Base-by-base conservation (phyloP, 768 basidiomycete species). In the Scleroderma bovista region DNA sequence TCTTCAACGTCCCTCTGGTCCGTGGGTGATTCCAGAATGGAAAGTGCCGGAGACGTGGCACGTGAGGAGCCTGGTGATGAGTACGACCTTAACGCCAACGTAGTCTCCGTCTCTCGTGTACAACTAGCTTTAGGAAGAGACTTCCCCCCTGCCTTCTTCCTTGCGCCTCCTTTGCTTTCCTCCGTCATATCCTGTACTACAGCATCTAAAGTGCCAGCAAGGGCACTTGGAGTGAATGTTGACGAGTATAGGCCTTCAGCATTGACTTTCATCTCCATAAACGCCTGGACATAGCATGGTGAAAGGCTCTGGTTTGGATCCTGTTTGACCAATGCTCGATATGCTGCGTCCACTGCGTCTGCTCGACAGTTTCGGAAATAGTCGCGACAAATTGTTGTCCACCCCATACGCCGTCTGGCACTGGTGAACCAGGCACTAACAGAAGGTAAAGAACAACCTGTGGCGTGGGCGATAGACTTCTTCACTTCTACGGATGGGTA, bases 341-440 rank as follows among this genome's bases (percentile, higher is more conserved):
- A 58, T 5, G 70, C 69, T 2, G 65, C 60, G 2, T 65, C 60
- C 0, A 67, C 0, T 3, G 60, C 52, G 5, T 65, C 64, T 3
- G 52, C 48, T 3, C 60, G 48, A 4, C 61, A 59, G 1, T 56
- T 61, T 8, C 56, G 48, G 17, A 71, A 66, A 31, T 22, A 24
- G 2, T 60, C 55, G 1, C 64, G 66, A 4, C 75, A 71, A 0
- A 79, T 45, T 0, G 47, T 13, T 10, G 72, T 79, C 80, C 80
- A 82, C 0, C 79, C 79, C 0, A 80, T 80, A 0, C 78, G 71
- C 19, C 72, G 73, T 1, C 80, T 71, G 1, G 63, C 66, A 8
- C 73, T 71, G 17, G 69, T 54, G 29, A 81, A 81, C 80, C 80
- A 81, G 0, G 59, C 54, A 34, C 73, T 71, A 38, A 81, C 46